These are phyloP conservation scores for Fusarium verticillioides DNA, from an alignment of 2,329 filamentous ascomycete genomes.

Conservation along the genomic window DNA sequence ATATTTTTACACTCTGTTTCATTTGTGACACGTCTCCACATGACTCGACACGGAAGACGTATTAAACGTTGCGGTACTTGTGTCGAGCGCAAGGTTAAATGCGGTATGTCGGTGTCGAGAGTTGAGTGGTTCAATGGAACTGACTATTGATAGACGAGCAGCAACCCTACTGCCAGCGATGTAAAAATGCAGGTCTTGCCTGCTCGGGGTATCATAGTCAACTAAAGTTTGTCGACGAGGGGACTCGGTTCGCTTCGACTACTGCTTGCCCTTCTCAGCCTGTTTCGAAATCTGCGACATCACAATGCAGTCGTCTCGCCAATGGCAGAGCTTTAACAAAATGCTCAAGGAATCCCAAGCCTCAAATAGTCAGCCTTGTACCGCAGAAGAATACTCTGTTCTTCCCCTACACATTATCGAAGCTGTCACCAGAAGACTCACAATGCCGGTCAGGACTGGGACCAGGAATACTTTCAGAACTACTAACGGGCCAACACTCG, in stretches of 20 bases:
- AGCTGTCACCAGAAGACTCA: neutral
- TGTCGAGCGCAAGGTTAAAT: constrained; percentile 33
- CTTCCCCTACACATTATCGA: constrained; percentile 25
- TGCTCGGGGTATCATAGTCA: constrained; percentile 27
- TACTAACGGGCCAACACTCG: constrained; percentile 1
- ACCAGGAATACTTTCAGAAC: neutral
- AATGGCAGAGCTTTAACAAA: neutral
- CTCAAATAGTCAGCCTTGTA: neutral
- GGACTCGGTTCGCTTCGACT: neutral
- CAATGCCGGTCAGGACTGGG: neutral
- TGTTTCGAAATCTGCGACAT: neutral
- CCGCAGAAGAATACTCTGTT: constrained; percentile 14
- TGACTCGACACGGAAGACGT: constrained; percentile 28
- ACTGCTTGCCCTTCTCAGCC: neutral
- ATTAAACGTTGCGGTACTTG: constrained; percentile 30
- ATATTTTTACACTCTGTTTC: neutral
- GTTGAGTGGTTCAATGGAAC: neutral
- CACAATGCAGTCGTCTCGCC: neutral
- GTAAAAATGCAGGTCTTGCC: constrained; percentile 17
- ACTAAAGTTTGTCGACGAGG: constrained; percentile 30
- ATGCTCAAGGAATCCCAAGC: neutral
- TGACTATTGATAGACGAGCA: constrained; percentile 13
- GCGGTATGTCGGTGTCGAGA: constrained; percentile 4
- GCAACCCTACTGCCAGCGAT: constrained; percentile 26
- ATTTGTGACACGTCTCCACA: neutral